Evolutionary conservation across 176 grass and related monocot genomes (phyloP).

Genomic region (Saccharum officinarum): DNA sequence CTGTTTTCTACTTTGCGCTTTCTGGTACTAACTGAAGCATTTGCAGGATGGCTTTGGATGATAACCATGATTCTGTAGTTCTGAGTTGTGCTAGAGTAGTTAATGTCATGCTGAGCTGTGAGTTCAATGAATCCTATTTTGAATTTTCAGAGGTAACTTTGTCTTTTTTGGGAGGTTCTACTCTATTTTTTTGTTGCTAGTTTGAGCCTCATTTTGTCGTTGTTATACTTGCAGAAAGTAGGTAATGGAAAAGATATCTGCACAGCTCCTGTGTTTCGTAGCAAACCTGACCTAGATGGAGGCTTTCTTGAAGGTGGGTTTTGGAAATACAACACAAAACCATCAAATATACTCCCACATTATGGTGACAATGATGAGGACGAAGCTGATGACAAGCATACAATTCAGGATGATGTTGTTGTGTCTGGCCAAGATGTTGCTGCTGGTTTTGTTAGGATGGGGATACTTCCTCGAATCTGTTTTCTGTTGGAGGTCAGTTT

Average conservation of each 20-base stretch:
- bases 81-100: constrained; percentile 79
- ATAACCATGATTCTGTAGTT: constrained; percentile 98
- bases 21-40: constrained; percentile 36
- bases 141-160: constrained; percentile 63
- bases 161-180: background rate
- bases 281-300: constrained; percentile 67
- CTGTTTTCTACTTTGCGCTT: constrained; percentile 31
- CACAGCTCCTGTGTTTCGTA: constrained; percentile 87
- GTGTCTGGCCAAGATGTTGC: constrained; percentile 92
- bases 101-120: constrained; percentile 62
- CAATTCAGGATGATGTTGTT: constrained; percentile 80
- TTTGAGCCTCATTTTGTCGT: constrained; percentile 21
- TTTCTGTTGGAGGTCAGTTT: constrained; percentile 79
- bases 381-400: constrained; percentile 72
- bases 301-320: constrained; percentile 88
- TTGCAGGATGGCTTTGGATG: constrained; percentile 89
- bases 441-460: constrained; percentile 95
- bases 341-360: constrained; percentile 68
- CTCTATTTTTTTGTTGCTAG: background rate
- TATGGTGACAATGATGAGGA: constrained; percentile 57
- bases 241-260: constrained; percentile 57
- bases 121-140: constrained; percentile 80
- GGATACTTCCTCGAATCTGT: constrained; percentile 82
- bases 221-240: constrained; percentile 58
- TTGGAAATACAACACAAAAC: constrained; percentile 96